Evolutionary conservation across 345 rosid genomes (phyloP).

Genomic region (Cochlearia excelsa): DNA sequence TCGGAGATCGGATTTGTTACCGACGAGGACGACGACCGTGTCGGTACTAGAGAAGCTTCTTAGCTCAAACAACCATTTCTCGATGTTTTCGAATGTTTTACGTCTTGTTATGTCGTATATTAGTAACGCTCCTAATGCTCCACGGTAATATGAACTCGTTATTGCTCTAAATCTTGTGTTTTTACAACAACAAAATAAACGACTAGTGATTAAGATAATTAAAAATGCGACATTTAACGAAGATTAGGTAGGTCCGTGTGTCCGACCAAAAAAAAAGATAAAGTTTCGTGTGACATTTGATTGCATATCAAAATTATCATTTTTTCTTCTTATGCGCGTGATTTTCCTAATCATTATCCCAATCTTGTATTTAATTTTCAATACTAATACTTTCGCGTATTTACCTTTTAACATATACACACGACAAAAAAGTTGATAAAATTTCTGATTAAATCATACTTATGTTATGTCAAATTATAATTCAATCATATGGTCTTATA

Average conservation of each 20-base stretch:
- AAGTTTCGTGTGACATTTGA: constrained; percentile 13
- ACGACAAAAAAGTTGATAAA: background rate
- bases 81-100: constrained; percentile 49
- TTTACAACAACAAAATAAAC: background rate
- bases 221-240: constrained; percentile 17
- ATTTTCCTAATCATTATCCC: constrained; percentile 12
- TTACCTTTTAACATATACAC: background rate
- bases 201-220: background rate
- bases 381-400: too few relatives aligned
- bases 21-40: constrained; percentile 46
- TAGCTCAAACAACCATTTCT: constrained; percentile 71
- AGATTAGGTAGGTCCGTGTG: constrained; percentile 29
- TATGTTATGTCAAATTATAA: too few relatives aligned
- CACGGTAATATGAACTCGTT: constrained; percentile 83
- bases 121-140: constrained; percentile 74
- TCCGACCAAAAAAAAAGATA: too few relatives aligned
- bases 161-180: constrained; percentile 72
- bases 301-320: constrained; percentile 18
- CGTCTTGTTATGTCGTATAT: constrained; percentile 75
- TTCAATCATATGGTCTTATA: background rate
- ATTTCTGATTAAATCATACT: background rate
- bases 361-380: background rate
- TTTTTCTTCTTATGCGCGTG: background rate
- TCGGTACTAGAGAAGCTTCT: constrained; percentile 49
- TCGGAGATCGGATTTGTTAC: constrained; percentile 37